Evolutionary conservation across 73 alveolate species (phyloP).

Genomic region (Paramecium sonneborni): DNA sequence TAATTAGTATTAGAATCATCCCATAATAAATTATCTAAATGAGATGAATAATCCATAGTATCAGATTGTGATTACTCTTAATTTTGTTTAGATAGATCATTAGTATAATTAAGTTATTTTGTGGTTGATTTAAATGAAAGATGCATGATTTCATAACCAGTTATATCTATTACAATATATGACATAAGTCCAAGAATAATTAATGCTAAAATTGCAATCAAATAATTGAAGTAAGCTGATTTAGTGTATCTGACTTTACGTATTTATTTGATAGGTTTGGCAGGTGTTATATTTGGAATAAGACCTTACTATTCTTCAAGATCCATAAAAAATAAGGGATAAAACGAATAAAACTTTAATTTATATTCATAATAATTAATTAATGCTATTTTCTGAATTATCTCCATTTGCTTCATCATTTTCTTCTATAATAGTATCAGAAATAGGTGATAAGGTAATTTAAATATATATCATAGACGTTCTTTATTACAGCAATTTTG

Average conservation of each 20-base stretch:
- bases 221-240: not conserved
- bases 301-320: not conserved
- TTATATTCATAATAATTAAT: not conserved
- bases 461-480: not conserved
- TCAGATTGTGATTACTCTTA: not conserved
- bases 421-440: not conserved
- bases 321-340: not conserved
- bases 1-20: not conserved
- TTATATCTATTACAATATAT: not conserved
- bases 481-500: conserved; percentile 27
- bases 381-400: conserved; percentile 1
- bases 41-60: not conserved
- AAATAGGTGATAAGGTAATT: conserved; percentile 15
- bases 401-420: conserved; percentile 29
- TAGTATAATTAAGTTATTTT: not conserved
- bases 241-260: not conserved
- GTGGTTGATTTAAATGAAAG: not conserved
- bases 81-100: not conserved
- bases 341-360: conserved; percentile 21
- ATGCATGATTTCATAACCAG: conserved; percentile 6
- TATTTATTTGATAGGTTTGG: not conserved
- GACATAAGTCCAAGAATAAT: not conserved
- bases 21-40: not conserved
- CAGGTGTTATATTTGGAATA: not conserved
- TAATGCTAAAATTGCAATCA: conserved; percentile 23